phyloP scores from a whole-genome alignment of 257 asterid genomes.

The Mentha longifolia region DNA sequence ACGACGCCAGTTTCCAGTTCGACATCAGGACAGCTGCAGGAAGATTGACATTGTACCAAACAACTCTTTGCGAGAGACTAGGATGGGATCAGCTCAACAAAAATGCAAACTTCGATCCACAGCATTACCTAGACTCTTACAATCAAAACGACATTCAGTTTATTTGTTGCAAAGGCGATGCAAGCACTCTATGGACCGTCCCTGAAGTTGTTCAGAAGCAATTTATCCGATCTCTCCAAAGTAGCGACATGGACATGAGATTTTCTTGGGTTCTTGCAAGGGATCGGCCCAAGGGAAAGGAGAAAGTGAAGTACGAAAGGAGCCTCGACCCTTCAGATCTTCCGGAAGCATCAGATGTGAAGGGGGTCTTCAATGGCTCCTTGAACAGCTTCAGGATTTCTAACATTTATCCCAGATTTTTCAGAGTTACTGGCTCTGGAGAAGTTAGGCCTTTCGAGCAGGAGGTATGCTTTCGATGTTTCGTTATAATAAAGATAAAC shows the following conservation, averaged over 20 bases:
- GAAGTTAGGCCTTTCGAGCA: conserved; percentile 83
- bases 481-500: not conserved
- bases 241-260: conserved; percentile 60
- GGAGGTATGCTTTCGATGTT: conserved; percentile 54
- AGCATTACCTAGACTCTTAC: conserved; percentile 64
- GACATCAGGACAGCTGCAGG: conserved; percentile 84
- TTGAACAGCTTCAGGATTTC: conserved; percentile 65
- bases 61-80: conserved; percentile 82
- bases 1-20: conserved; percentile 84
- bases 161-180: conserved; percentile 85
- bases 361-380: conserved; percentile 73
- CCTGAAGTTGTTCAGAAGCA: conserved; percentile 76
- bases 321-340: conserved; percentile 58
- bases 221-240: conserved; percentile 62
- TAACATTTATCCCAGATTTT: conserved; percentile 73
- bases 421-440: conserved; percentile 95
- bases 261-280: conserved; percentile 88
- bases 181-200: conserved; percentile 77
- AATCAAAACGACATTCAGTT: conserved; percentile 77
- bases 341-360: conserved; percentile 72
- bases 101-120: conserved; percentile 64
- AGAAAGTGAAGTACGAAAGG: conserved; percentile 78
- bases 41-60: conserved; percentile 79
- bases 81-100: conserved; percentile 61
- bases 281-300: conserved; percentile 95